A percentile compares a stretch with the other conserved stretches of the same genome.
phyloP scores from a whole-genome alignment of 1,139 yeast species.

The Nakaseomyces delphensis region DNA sequence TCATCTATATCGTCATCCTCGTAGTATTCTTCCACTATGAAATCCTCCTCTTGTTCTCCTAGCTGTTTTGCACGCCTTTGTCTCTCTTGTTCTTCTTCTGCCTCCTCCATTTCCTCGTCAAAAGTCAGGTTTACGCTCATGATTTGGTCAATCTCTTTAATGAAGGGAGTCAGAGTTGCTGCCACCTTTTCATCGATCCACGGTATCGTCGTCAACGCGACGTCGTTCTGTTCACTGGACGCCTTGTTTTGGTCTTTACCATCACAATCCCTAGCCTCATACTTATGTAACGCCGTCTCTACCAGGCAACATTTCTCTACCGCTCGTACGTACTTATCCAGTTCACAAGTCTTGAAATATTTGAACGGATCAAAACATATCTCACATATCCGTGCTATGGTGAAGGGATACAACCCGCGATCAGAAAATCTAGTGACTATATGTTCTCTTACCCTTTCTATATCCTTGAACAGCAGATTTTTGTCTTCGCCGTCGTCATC shows the following conservation, averaged over 20 bases:
- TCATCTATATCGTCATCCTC: conserved; percentile 18
- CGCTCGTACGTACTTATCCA: conserved; percentile 26
- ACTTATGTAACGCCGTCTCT: conserved; percentile 3
- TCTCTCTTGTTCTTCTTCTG: conserved; percentile 12
- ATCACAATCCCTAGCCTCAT: conserved; percentile 7
- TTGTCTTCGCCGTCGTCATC: conserved; percentile 7
- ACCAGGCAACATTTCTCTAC: conserved; percentile 25
- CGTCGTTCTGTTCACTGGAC: conserved; percentile 21
- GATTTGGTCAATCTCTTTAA: conserved; percentile 29
- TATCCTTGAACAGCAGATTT: conserved; percentile 7
- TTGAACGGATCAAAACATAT: conserved; percentile 30
- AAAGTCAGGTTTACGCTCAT: conserved; percentile 28
- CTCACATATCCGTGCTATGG: conserved; percentile 29
- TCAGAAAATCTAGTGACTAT: conserved; percentile 16
- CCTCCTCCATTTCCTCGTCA: conserved; percentile 27
- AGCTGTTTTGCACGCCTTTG: conserved; percentile 7
- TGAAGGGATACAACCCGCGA: conserved; percentile 23
- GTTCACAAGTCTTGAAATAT: conserved; percentile 23
- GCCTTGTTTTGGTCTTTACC: conserved; percentile 7
- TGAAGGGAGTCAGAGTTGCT: conserved; percentile 18
- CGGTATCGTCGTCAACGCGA: conserved; percentile 37
- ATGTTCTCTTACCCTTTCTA: conserved; percentile 12
- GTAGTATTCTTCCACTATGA: conserved; percentile 23
- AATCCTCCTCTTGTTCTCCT: conserved; percentile 12
- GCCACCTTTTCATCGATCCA: conserved; percentile 37